These are phyloP conservation scores for Eimeria acervulina DNA, from an alignment of 169 alveolate genomes.

Conservation along the genomic window DNA sequence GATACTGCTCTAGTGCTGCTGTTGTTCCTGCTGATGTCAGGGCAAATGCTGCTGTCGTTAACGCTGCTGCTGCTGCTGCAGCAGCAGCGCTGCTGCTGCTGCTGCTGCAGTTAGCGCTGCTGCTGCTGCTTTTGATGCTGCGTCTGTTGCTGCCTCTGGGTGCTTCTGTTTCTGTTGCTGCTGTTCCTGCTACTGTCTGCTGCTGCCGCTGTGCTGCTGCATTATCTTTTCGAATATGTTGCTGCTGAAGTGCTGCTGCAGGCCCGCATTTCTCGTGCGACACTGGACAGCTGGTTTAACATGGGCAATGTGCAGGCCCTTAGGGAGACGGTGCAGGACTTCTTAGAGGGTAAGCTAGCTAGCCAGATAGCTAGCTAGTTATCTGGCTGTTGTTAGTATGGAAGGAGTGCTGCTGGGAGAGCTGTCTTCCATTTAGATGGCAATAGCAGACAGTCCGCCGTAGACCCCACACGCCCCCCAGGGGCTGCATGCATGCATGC, in stretches of 20 bases:
- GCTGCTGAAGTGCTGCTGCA: constrained; percentile 24
- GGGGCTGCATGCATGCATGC: too few species aligned
- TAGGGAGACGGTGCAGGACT: constrained; percentile 32
- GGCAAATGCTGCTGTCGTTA: not conserved
- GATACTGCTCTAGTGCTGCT: not conserved
- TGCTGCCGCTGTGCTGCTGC: too few species aligned
- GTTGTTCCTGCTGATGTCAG: not conserved
- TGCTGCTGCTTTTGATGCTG: not conserved
- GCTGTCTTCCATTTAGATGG: too few species aligned
- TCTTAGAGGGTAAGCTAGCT: constrained; percentile 26
- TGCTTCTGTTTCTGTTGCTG: too few species aligned
- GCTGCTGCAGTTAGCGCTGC: not conserved
- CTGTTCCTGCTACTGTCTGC: too few species aligned
- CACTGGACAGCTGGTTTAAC: constrained; percentile 4
- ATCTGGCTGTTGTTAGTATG: not conserved
- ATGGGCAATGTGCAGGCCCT: constrained; percentile 34
- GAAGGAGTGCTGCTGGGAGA: too few species aligned
- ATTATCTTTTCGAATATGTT: not conserved
- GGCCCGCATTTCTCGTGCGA: constrained; percentile 26
- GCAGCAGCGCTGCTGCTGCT: not conserved
- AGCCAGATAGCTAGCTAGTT: not conserved
- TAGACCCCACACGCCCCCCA: too few species aligned
- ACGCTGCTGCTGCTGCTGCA: not conserved
- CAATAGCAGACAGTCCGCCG: too few species aligned
- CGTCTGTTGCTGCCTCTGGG: too few species aligned